Evolutionary conservation across 2,329 filamentous ascomycete species (phyloP), one percentile per base, ranked within the genome.

Genomic region (Fusarium domesticum): DNA sequence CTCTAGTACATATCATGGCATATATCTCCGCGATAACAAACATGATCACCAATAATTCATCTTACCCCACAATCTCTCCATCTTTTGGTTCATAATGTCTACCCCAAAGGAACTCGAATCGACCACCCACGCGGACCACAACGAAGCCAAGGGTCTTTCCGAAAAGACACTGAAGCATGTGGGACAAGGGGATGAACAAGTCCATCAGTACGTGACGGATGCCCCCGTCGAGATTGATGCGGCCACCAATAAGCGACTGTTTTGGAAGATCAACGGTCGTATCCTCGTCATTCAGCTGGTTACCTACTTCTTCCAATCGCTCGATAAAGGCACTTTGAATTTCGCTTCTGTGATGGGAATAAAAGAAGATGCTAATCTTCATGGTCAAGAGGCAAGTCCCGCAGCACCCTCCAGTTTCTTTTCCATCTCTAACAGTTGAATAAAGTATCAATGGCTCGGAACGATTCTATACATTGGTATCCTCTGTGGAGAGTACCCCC

Each of bases 381-480:
- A 36, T 10, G 67, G 62, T 42, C 51, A 60, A 33, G 34, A 50
- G 18, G 39, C 35, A 11, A 36, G 35, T 18, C 10, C 16, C 14
- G 8, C 20, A 15, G 4, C 16, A 23, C 6, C 8, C 7, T 10
- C 15, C 20, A 16, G 20, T 4, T 3, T 6, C 6, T 17, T 3
- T 37, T 15, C 20, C 15, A 15, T 6, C 10, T 28, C 7, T 31
- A 8, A 34, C 60, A 85, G 68, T 87, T 3, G 0, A 4, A 81
- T 61, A n/a, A n/a, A 76, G 73, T 28, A 28, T 28, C 23, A 28
- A 30, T 88, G 84, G 84, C 69, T 88, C 10, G 62, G 61, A 18
- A 62, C 60, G 1, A 58, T 65, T 28, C 54, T 67, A 5, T 67
- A 67, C 48, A 56, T 66, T 11, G 60, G 62, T 18, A 73, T 76